phyloP scores from a whole-genome alignment of 305 asterid genomes.

The Plantago lanceolata region DNA sequence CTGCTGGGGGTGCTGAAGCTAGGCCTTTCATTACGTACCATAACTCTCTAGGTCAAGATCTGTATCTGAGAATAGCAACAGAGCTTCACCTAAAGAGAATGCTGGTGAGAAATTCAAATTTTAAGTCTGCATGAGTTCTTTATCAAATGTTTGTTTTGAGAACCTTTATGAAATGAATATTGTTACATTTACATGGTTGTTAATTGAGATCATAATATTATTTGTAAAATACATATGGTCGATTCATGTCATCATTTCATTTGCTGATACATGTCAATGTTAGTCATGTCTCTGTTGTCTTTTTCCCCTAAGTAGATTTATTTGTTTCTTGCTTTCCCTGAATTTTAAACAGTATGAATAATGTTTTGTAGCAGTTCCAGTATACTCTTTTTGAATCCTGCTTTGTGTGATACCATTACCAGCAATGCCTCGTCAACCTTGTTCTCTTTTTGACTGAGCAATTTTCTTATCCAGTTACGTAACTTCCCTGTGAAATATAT shows the following conservation, averaged over 20 bases:
- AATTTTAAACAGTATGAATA: not conserved
- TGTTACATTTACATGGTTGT: constrained; percentile 4
- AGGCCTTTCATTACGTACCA: constrained; percentile 95
- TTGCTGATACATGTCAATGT: too few species aligned
- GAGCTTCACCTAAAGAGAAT: constrained; percentile 98
- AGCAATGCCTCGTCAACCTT: too few species aligned
- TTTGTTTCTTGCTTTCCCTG: not conserved
- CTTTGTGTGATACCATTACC: too few species aligned
- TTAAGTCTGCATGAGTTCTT: constrained; percentile 3
- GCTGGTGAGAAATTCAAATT: constrained; percentile 55
- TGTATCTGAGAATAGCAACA: constrained; percentile 92
- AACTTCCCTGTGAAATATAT: not conserved
- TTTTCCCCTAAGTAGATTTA: not conserved
- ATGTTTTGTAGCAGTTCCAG: too few species aligned
- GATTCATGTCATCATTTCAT: too few species aligned
- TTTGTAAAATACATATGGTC: too few species aligned
- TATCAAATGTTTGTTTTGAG: constrained; percentile 10
- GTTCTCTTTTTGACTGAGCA: not conserved
- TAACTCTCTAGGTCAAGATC: constrained; percentile 97
- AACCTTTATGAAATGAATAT: constrained; percentile 16
- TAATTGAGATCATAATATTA: not conserved
- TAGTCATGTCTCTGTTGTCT: not conserved
- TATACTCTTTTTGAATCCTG: too few species aligned
- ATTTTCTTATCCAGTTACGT: not conserved
- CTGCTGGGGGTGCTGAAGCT: constrained; percentile 99